Evolutionary conservation across 2,329 filamentous ascomycete species (phyloP).

Genomic region (Pseudomassariella vexata): DNA sequence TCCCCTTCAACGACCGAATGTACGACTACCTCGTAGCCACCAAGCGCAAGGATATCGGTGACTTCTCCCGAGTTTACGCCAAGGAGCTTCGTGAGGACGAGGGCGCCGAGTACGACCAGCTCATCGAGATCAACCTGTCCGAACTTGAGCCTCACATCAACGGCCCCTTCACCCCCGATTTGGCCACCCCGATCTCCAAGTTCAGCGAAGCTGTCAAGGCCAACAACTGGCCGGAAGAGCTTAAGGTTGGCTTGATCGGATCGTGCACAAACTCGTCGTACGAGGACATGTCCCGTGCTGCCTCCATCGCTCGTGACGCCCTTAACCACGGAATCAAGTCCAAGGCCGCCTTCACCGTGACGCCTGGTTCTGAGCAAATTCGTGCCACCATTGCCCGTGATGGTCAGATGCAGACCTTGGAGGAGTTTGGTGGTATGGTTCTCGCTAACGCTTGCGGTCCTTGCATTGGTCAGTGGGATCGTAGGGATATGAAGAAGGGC

Average conservation of each 20-base stretch:
- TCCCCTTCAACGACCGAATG: conserved; percentile 98
- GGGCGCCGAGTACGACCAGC: conserved; percentile 89
- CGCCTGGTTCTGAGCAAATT: conserved; percentile 95
- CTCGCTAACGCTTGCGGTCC: conserved; percentile 93
- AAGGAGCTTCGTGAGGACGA: conserved; percentile 82
- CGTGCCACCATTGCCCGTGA: conserved; percentile 87
- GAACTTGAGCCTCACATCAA: conserved; percentile 98
- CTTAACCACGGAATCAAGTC: conserved; percentile 89
- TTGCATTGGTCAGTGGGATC: conserved; percentile 94
- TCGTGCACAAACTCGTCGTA: conserved; percentile 92
- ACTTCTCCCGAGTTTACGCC: conserved; percentile 80
- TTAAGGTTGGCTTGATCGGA: conserved; percentile 95
- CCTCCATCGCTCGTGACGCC: conserved; percentile 86
- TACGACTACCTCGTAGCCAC: conserved; percentile 91
- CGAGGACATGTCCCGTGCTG: conserved; percentile 89
- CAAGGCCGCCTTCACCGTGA: conserved; percentile 90
- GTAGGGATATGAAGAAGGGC: conserved; percentile 89
- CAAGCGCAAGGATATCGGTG: conserved; percentile 84
- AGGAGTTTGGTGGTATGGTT: conserved; percentile 92
- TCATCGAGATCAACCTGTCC: conserved; percentile 92
- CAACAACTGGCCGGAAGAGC: conserved; percentile 92
- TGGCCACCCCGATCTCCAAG: conserved; percentile 96
- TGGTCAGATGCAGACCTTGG: conserved; percentile 87
- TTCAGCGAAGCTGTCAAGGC: conserved; percentile 91
- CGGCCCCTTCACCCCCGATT: conserved; percentile 96